A percentile compares a stretch with the other conserved stretches of the same genome.
Evolutionary conservation across 331 rosid species (phyloP).

Genomic region (Quercus phellos): DNA sequence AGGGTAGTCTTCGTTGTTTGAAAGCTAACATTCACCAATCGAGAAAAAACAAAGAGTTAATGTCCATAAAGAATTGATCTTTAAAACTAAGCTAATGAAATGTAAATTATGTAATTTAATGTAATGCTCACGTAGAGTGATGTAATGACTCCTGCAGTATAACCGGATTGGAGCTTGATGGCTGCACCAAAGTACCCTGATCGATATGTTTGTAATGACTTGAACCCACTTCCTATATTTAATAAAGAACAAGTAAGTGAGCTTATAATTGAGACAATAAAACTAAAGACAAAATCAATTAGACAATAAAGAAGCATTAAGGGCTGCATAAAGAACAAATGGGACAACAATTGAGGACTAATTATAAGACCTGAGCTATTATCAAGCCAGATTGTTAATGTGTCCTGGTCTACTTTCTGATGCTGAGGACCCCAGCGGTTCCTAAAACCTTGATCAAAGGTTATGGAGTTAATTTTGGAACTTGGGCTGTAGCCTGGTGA

Average conservation of each 20-base stretch:
- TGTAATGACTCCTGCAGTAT: slow-evolving; percentile 89
- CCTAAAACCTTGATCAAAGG: slow-evolving; percentile 51
- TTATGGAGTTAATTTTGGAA: slow-evolving; percentile 40
- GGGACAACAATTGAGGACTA: not conserved
- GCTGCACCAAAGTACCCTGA: slow-evolving; percentile 82
- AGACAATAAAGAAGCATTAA: not conserved
- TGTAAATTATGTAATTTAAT: too few relatives aligned
- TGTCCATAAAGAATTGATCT: not conserved
- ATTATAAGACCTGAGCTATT: slow-evolving; percentile 43
- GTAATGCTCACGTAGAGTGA: slow-evolving; percentile 60
- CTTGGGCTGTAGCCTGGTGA: slow-evolving; percentile 79
- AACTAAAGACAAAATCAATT: not conserved
- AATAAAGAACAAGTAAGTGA: not conserved
- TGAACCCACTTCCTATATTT: slow-evolving; percentile 81
- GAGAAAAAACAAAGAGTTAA: not conserved
- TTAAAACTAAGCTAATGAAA: not conserved
- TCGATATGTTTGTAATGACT: slow-evolving; percentile 50
- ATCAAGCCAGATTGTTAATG: slow-evolving; percentile 75
- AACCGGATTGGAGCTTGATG: slow-evolving; percentile 76
- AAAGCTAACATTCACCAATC: slow-evolving; percentile 50
- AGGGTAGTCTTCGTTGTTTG: slow-evolving; percentile 70
- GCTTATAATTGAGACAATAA: not conserved
- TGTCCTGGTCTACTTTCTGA: slow-evolving; percentile 52
- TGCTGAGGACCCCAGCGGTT: slow-evolving; percentile 86
- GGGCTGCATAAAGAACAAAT: not conserved